Evolutionary conservation across 2,329 filamentous ascomycete genomes (phyloP).

Genomic region (Ceratocystiopsis minuta): DNA sequence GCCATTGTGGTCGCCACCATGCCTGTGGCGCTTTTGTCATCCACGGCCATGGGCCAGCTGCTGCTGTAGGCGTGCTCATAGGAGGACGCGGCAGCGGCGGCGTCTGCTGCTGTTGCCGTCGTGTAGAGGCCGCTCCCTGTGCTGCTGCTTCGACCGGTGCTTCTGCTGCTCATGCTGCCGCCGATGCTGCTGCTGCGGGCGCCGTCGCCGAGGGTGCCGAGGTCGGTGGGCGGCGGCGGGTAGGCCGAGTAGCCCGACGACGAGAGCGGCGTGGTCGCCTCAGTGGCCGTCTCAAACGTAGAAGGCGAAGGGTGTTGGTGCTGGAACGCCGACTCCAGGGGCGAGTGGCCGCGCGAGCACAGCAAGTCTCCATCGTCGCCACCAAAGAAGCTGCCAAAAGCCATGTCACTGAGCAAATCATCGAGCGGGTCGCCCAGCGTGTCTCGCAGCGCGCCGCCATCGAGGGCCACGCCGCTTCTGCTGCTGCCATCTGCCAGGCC

Average conservation of each 20-base stretch:
- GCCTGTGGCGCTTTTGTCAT: no score
- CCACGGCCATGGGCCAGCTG: neutral
- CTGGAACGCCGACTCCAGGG: no score
- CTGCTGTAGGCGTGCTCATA: neutral
- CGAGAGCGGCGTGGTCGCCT: slow-evolving; percentile 18
- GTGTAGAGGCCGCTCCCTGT: neutral
- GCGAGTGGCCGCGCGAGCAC: slow-evolving; percentile 43
- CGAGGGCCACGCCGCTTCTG: no score
- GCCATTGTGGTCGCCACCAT: slow-evolving; percentile 16
- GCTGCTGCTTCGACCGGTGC: neutral
- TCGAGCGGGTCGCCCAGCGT: no score
- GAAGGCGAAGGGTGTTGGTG: no score
- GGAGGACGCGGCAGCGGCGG: no score
- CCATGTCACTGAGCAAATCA: no score
- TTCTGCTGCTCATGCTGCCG: slow-evolving; percentile 12
- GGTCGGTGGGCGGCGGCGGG: slow-evolving; percentile 41
- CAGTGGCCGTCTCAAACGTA: no score
- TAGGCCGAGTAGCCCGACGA: slow-evolving; percentile 40
- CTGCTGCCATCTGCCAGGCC: no score
- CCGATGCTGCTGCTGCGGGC: slow-evolving; percentile 35
- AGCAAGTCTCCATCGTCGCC: no score
- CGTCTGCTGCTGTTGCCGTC: neutral
- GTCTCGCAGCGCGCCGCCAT: no score
- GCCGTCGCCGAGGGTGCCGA: slow-evolving; percentile 25
- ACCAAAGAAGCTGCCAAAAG: no score